Base-by-base conservation (phyloP, 768 basidiomycete genomes). In the Trametes cubensis region DNA sequence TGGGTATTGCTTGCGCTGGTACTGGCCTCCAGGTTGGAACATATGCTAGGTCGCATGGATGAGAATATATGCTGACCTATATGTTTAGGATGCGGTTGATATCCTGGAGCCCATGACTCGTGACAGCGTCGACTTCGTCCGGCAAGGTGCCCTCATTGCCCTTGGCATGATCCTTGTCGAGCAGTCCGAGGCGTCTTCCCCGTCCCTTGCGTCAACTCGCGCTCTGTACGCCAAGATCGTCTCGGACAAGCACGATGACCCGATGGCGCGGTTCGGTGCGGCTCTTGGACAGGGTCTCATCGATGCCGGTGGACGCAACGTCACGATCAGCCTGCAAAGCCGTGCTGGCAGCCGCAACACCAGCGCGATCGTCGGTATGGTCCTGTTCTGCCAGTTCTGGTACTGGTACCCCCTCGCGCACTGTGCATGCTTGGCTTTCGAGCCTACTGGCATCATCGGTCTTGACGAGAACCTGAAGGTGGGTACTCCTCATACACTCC, bases 341-440 rank as follows among this genome's bases (percentile, higher is more conserved):
- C 86, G 92, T 62, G 94, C 94, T 2, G 97, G 97, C 10, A 95
- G 90, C 66, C 84, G 85, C 66, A 96, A 98, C 73, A 95, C 95
- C 67, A 92, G 84, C 49, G 94, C 96, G 2, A 92, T 98, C 65
- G 94, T 98, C 38, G 97, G 97, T n/a, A 95, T 98, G 90, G 87
- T 91, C 18, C 77, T 99, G 72, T 99, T 99, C 80, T 92, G 92
- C 70, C 97, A 99, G 75, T 98, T 99, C 78, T 99, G 97, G 97
- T 98, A 98, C 74, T 99, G 97, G 97, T 99, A 95, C 77, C 97
- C 97, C 38, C 80, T 98, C 26, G 94, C 95, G 15, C 95, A 98
- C 70, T 94, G 91, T 64, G 90, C 92, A 17, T 91, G 89, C 68
- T 78, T 99, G 65, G 89, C 95, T 2, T 98, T 99, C 75, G 90